Evolutionary conservation across 495 filamentous ascomycete genomes (phyloP).

Genomic region (Aspergillus egyptiacus): DNA sequence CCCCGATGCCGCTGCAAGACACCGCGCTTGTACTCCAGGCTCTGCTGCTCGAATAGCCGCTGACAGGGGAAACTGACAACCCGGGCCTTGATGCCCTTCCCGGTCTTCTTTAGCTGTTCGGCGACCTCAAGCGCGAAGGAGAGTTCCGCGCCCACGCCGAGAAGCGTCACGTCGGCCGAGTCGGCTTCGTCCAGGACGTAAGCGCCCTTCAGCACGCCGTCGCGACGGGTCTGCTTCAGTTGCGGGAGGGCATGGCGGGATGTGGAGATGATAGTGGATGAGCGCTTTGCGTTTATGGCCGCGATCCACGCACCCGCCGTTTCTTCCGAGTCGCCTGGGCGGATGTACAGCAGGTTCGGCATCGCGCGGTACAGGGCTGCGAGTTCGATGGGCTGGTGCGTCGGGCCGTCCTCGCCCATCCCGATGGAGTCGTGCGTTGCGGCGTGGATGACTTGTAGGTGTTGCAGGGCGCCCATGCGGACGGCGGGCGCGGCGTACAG

Average conservation of each 20-base stretch:
- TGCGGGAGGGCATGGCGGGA: slow-evolving; percentile 44
- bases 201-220: slow-evolving; percentile 37
- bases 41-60: slow-evolving; percentile 48
- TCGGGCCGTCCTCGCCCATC: slow-evolving; percentile 55
- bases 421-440: slow-evolving; percentile 58
- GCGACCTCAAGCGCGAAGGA: slow-evolving; percentile 40
- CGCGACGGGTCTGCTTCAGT: slow-evolving; percentile 33
- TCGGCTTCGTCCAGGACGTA: slow-evolving; percentile 44
- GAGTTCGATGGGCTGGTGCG: slow-evolving; percentile 56
- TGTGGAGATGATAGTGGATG: slow-evolving; percentile 43
- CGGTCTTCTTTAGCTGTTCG: slow-evolving; percentile 24
- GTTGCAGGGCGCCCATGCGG: slow-evolving; percentile 54
- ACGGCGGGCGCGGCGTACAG: slow-evolving; percentile 53
- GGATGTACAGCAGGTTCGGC: slow-evolving; percentile 56
- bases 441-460: slow-evolving; percentile 51
- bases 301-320: slow-evolving; percentile 48
- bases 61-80: slow-evolving; percentile 53
- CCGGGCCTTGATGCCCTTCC: slow-evolving; percentile 36
- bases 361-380: slow-evolving; percentile 53
- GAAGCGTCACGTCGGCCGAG: slow-evolving; percentile 40
- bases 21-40: slow-evolving; percentile 41
- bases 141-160: slow-evolving; percentile 46
- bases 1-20: slow-evolving; percentile 30
- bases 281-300: slow-evolving; percentile 42
- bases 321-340: slow-evolving; percentile 53